Evolutionary conservation across 2,329 filamentous ascomycete genomes (phyloP).

Genomic region (Aphanocladium album): DNA sequence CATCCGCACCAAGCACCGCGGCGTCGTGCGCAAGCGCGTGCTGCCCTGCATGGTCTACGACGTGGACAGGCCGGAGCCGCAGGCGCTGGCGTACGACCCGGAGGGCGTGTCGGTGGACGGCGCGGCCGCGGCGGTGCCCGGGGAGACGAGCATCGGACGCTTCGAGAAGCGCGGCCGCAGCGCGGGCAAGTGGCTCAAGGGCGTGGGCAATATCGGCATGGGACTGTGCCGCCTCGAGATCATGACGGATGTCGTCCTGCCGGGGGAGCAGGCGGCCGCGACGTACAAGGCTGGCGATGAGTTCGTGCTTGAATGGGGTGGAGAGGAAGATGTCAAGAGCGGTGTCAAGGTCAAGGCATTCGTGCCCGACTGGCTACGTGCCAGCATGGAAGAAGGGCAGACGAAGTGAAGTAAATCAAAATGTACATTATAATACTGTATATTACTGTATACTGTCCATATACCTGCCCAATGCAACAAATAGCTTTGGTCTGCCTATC

Average conservation of each 20-base stretch:
- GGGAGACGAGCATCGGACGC: slow-evolving; percentile 45
- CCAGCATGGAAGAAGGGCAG: slow-evolving; percentile 29
- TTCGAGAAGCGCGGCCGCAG: slow-evolving; percentile 58
- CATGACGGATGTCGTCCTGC: slow-evolving; percentile 77
- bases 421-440: neutral
- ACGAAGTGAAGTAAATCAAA: neutral
- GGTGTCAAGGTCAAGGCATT: slow-evolving; percentile 66
- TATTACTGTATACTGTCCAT: neutral
- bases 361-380: slow-evolving; percentile 70
- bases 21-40: slow-evolving; percentile 86
- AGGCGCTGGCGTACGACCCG: slow-evolving; percentile 43
- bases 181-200: slow-evolving; percentile 74
- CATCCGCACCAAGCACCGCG: slow-evolving; percentile 89
- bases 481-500: too few relatives aligned
- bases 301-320: slow-evolving; percentile 53
- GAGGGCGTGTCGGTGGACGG: slow-evolving; percentile 21
- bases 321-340: slow-evolving; percentile 33
- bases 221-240: slow-evolving; percentile 81
- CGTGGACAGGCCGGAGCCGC: slow-evolving; percentile 32
- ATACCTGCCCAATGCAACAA: neutral
- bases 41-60: slow-evolving; percentile 73
- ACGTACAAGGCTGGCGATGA: slow-evolving; percentile 57
- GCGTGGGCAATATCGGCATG: slow-evolving; percentile 80
- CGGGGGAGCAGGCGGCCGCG: slow-evolving; percentile 60
- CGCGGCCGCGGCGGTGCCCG: slow-evolving; percentile 35